Evolutionary conservation across 2,329 filamentous ascomycete species (phyloP).

Genomic region (Coniochaeta sp.): DNA sequence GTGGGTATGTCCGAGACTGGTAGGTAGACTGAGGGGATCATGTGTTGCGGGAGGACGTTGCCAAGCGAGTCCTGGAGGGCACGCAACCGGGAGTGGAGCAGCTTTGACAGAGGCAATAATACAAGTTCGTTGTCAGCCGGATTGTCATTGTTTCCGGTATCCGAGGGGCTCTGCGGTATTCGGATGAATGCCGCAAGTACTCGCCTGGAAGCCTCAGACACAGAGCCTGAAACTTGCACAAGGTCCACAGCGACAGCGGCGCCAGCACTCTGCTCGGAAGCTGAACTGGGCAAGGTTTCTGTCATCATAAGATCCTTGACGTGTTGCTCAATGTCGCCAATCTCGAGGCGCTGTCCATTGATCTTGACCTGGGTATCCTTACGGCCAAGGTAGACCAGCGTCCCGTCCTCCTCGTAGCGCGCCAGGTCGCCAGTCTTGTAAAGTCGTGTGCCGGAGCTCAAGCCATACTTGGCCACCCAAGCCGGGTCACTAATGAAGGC

Average conservation of each 20-base stretch:
- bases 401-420: conserved; percentile 17
- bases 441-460: conserved; percentile 15
- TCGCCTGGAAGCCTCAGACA: too few species aligned
- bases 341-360: conserved; percentile 12
- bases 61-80: conserved; percentile 11
- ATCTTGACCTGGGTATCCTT: conserved; percentile 14
- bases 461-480: conserved; percentile 22
- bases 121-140: too few species aligned
- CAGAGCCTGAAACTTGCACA: too few species aligned
- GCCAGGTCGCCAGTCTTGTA: conserved; percentile 38
- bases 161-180: too few species aligned
- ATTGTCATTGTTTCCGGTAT: too few species aligned
- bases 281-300: too few species aligned
- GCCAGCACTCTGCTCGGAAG: conserved; percentile 17
- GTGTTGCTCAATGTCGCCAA: conserved; percentile 38
- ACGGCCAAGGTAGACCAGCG: conserved; percentile 31
- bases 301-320: conserved; percentile 39
- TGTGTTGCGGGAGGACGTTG: conserved; percentile 26
- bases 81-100: conserved; percentile 14
- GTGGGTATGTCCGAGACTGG: conserved; percentile 17
- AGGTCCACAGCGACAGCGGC: neutral
- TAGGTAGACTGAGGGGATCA: conserved; percentile 25
- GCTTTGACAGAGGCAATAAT: too few species aligned
- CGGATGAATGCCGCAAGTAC: too few species aligned
- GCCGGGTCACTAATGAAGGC: conserved; percentile 35